phyloP scores from a whole-genome alignment of 2,329 filamentous ascomycete species.

The Emergomyces pasteurianus region DNA sequence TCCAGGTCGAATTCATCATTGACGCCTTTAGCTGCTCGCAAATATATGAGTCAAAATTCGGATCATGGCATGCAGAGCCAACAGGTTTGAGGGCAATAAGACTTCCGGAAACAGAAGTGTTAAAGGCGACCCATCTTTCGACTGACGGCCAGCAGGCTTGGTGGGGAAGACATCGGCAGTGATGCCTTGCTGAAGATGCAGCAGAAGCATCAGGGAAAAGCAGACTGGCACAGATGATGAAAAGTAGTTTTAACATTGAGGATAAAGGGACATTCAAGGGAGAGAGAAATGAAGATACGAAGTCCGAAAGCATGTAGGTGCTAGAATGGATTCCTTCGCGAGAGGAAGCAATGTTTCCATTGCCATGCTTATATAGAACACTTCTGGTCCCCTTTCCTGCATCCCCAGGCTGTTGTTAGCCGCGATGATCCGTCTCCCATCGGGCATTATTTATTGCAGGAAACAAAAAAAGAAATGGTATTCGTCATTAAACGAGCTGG shows the following conservation, averaged over 20 bases:
- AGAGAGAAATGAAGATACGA: neutral
- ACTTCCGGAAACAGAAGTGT: slow-evolving; percentile 38
- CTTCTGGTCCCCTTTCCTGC: neutral
- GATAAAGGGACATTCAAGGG: neutral
- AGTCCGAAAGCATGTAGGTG: neutral
- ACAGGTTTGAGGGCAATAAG: slow-evolving; percentile 44
- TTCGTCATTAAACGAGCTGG: neutral
- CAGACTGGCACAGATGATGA: neutral
- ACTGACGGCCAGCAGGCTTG: slow-evolving; percentile 42
- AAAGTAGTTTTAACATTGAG: neutral
- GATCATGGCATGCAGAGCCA: slow-evolving; percentile 41
- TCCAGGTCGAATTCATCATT: slow-evolving; percentile 23
- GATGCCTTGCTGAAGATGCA: neutral
- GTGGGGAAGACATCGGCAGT: slow-evolving; percentile 36
- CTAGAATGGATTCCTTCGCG: neutral
- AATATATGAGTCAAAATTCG: slow-evolving; percentile 31
- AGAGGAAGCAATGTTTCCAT: neutral
- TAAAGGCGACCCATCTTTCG: slow-evolving; percentile 39
- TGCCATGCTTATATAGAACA: neutral
- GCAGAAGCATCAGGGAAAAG: neutral
- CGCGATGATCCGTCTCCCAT: neutral
- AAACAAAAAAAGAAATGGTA: neutral
- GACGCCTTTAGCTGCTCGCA: slow-evolving; percentile 24
- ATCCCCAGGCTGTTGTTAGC: neutral
- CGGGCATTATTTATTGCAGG: neutral